Base-by-base conservation (phyloP, 768 basidiomycete genomes). In the Russula sp. region DNA sequence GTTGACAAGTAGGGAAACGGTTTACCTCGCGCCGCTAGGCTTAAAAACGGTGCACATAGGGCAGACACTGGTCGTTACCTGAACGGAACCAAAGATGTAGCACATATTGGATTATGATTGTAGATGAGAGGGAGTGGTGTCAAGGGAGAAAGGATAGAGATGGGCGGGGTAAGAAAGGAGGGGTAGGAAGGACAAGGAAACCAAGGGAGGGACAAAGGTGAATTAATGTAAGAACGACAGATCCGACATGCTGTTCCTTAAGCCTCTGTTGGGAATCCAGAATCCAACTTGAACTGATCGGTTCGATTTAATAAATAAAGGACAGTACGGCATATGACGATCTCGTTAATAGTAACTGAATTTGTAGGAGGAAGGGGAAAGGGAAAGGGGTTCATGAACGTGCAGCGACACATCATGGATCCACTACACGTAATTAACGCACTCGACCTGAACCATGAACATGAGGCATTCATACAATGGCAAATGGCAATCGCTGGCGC, bases 31-130 rank as follows among this genome's bases (percentile, higher is more conserved):
- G 58, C 73, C 73, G 61, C 76, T 86, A 73, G 72, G 85, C 77
- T 77, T 79, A 77, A 87, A 91, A 68, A 90, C 87, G 78, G 84
- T 88, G 82, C 90, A 91, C 88, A 92, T 90, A 3, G 88, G 87
- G 72, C 90, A 92, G 62, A 81, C 80, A 62, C 79, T 79, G 51
- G 82, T 82, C 27, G 83, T 80, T 74, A 87, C 84, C 75, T 87
- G 84, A 70, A 84, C 73, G 50, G 88, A 87, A 70, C 85, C 85
- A 62, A 83, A 78, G 59, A 79, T 80, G 74, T 84, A 87, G 76
- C 90, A 92, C 89, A 91, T 91, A 65, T 70, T 73, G 76, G 65
- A 44, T 44, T 16, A 18, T 16, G 42, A 16, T 11, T 40, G 39
- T 11, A 14, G 39, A 59, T 53, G 69, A 64, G 55, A 62, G 56